Base-by-base conservation (phyloP, 2,329 filamentous ascomycete genomes). In the Penicillium sp. region DNA sequence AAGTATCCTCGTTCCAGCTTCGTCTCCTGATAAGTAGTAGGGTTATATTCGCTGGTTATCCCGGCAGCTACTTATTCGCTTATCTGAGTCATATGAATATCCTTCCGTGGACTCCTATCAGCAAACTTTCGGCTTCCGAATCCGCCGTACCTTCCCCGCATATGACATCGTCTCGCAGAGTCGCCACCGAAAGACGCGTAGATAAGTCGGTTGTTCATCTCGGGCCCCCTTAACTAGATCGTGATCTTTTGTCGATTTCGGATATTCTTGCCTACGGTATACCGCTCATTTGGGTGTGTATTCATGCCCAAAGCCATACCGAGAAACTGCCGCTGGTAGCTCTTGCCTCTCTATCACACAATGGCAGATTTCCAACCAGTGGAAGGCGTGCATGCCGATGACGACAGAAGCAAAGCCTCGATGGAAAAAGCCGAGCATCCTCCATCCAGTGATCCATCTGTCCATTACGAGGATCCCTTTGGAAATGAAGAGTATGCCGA, bases 401-500 rank as follows among this genome's bases (percentile, higher is more conserved):
- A 12, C 1, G 4, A 39, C 10, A 10, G n/a, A 29, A 16, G 12
- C 8, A 39, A 28, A 8, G 12, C 3, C 12, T 34, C 41, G 11
- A 18, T 22, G 3, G 28, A 43, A n/a, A 33, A 33, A 1, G 33
- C 35, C 14, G 29, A 51, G 3, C 14, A 28, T 7, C 11, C 18
- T 2, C 14, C 5, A 18, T 43, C 18, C 1, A 14, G n/a, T n/a
- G 28, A 48, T 13, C n/a, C n/a, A n/a, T n/a, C n/a, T n/a, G 6
- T 31, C 6, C 31, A 51, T 8, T 2, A 38, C 16, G 46, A 49
- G 10, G 52, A 56, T 8, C 48, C 53, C 2, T 56, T 56, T 11
- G 52, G 53, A 2, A 31, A 54, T 29, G 53, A 56, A 29, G 27
- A 45, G 19, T 13, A 41, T 30, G 48, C 48, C 4, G 28, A 49